These are phyloP conservation scores for Lipomyces orientalis DNA, from an alignment of 805 yeast genomes.

Conservation along the genomic window DNA sequence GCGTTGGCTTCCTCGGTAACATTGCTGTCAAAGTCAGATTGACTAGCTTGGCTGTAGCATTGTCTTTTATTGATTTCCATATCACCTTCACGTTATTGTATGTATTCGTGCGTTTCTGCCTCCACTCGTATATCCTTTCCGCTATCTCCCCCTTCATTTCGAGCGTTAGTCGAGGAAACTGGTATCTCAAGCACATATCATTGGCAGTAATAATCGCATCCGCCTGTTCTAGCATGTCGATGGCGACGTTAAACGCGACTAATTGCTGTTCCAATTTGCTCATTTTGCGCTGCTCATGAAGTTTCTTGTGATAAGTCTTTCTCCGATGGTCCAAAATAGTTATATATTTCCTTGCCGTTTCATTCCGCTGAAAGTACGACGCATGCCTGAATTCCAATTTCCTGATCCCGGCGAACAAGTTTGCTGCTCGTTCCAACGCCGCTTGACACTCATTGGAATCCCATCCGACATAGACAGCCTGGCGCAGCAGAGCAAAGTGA, in stretches of 20 bases:
- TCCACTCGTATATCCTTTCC: not conserved
- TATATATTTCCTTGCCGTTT: not conserved
- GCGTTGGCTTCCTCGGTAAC: not conserved
- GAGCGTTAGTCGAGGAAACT: not conserved
- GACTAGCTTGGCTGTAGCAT: not conserved
- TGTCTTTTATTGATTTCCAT: not conserved
- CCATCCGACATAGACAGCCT: not conserved
- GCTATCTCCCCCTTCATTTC: not conserved
- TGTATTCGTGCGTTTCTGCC: not conserved
- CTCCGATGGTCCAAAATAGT: not conserved
- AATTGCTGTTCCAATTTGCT: not conserved
- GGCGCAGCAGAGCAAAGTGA: not conserved
- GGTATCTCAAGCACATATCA: not conserved
- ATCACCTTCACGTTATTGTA: conserved; percentile 2
- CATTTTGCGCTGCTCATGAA: not conserved
- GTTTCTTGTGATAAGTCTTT: not conserved
- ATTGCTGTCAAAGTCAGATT: not conserved
- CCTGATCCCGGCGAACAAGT: not conserved
- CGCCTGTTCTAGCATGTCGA: not conserved
- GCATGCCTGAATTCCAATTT: not conserved
- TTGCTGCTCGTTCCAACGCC: not conserved
- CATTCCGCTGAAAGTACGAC: not conserved
- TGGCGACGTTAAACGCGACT: not conserved
- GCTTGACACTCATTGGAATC: not conserved
- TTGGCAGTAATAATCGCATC: not conserved